Evolutionary conservation across 257 asterid genomes (phyloP).

Genomic region (Solanum pennellii): DNA sequence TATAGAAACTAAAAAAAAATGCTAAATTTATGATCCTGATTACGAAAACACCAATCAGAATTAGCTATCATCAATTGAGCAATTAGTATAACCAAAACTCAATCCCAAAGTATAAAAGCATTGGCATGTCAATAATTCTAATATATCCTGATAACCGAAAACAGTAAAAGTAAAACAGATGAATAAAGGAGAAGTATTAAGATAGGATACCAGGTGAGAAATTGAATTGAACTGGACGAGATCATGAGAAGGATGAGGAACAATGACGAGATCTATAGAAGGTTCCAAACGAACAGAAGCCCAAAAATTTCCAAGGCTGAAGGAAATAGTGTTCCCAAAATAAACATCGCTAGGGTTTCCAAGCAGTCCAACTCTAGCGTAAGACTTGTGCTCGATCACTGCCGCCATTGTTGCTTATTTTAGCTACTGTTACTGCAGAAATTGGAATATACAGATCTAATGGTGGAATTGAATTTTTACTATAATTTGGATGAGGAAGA

Average conservation of each 20-base stretch:
- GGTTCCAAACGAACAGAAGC: constrained; percentile 66
- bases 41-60: not conserved
- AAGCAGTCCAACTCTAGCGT: too few relatives aligned
- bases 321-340: too few relatives aligned
- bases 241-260: constrained; percentile 70
- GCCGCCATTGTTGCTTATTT: too few relatives aligned
- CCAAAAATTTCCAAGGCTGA: not conserved
- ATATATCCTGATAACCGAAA: not conserved
- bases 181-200: not conserved
- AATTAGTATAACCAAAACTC: not conserved
- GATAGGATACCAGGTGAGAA: constrained; percentile 42
- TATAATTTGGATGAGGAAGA: too few relatives aligned
- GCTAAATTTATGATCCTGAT: not conserved
- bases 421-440: too few relatives aligned
- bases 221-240: constrained; percentile 63
- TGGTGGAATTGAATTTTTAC: too few relatives aligned
- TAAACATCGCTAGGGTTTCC: too few relatives aligned
- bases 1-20: not conserved
- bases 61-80: not conserved
- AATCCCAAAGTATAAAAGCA: not conserved
- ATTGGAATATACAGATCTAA: too few relatives aligned
- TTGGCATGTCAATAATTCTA: not conserved
- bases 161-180: not conserved
- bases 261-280: constrained; percentile 39
- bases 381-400: too few relatives aligned